A percentile compares a stretch with the other conserved stretches of the same genome.
Conservation (phyloP, 78 protist genomes). For the Mastigamoeba balamuthi region DNA sequence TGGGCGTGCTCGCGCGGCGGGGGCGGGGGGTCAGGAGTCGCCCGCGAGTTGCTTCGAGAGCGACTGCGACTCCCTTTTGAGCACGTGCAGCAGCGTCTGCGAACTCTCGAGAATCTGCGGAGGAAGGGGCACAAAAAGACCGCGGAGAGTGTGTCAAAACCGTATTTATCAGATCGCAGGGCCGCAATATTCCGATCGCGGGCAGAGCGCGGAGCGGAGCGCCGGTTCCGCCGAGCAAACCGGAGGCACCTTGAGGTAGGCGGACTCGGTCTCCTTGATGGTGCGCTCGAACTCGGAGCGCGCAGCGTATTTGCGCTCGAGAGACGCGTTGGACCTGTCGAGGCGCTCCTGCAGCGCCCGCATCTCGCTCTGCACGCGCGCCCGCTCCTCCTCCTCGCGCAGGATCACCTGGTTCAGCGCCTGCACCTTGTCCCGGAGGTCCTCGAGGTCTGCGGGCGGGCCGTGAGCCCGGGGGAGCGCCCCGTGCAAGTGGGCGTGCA, state of each 20-base stretch:
- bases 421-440: background rate
- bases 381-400: background rate
- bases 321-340: background rate
- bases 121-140: background rate
- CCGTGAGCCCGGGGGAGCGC: too few relatives aligned
- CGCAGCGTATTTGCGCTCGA: slow-evolving; percentile 17
- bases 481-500: background rate
- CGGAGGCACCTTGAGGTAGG: slow-evolving; percentile 17
- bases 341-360: background rate
- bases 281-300: slow-evolving; percentile 47
- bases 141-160: background rate
- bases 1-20: too few relatives aligned
- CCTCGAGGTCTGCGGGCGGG: background rate
- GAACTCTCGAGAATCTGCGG: slow-evolving; percentile 45
- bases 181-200: background rate
- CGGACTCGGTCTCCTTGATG: slow-evolving; percentile 40
- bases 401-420: background rate
- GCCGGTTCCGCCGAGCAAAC: too few relatives aligned
- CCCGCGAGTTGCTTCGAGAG: too few relatives aligned
- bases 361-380: background rate
- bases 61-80: slow-evolving; percentile 23
- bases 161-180: background rate
- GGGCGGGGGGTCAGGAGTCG: too few relatives aligned
- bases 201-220: too few relatives aligned
- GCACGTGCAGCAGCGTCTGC: slow-evolving; percentile 43